phyloP scores from a whole-genome alignment of 2,329 filamentous ascomycete genomes.

The Hymenotorrendiella dingleyae region DNA sequence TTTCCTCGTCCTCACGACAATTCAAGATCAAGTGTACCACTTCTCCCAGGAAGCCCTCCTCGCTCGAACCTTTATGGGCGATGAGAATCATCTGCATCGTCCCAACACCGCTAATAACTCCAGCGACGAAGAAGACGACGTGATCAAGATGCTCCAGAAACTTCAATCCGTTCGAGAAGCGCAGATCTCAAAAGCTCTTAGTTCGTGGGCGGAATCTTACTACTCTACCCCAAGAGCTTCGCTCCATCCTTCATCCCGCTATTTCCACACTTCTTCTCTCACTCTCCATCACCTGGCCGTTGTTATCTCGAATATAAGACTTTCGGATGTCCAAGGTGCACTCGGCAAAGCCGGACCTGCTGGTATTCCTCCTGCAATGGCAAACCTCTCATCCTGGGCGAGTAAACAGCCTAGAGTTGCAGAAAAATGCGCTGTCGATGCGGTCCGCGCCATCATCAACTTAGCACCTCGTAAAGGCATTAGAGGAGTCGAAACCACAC shows the following conservation, averaged over 20 bases:
- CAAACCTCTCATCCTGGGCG: constrained; percentile 16
- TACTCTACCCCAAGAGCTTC: background rate
- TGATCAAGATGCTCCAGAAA: constrained; percentile 1
- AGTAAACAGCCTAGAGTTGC: constrained; percentile 7
- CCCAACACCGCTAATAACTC: background rate
- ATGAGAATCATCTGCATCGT: too few species aligned
- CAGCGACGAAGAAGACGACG: background rate
- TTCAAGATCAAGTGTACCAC: constrained; percentile 18
- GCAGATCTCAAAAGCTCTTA: constrained; percentile 9
- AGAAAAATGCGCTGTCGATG: constrained; percentile 14
- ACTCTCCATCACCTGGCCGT: constrained; percentile 15
- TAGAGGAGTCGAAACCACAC: constrained; percentile 13
- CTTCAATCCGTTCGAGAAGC: constrained; percentile 1
- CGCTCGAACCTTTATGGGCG: constrained; percentile 16
- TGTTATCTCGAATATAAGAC: constrained; percentile 16
- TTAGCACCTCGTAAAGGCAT: constrained; percentile 2
- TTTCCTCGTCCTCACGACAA: constrained; percentile 20
- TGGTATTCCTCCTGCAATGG: constrained; percentile 13
- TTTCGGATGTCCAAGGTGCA: constrained; percentile 19
- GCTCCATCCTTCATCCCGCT: constrained; percentile 7
- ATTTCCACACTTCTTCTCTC: constrained; percentile 17
- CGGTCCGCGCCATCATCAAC: constrained; percentile 14
- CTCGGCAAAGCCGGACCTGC: constrained; percentile 17
- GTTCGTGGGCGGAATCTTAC: constrained; percentile 11
- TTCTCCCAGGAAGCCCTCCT: constrained; percentile 18